phyloP scores from a whole-genome alignment of 257 asterid genomes.

The Nicotiana sylvestris region DNA sequence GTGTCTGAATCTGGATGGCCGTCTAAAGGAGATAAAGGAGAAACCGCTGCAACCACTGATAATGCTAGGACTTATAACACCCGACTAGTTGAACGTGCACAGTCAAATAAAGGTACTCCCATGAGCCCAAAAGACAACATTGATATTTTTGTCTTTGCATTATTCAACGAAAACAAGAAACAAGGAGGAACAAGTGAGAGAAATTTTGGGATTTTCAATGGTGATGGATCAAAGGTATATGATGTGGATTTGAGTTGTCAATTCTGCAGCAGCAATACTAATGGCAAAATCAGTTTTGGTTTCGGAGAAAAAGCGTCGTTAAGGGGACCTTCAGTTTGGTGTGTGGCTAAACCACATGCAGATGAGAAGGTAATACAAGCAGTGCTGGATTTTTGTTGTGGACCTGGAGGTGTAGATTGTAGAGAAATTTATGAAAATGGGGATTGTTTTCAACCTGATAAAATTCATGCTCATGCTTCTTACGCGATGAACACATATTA shows the following conservation, averaged over 20 bases:
- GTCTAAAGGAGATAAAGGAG: conserved; percentile 31
- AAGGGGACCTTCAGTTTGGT: conserved; percentile 64
- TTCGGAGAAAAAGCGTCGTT: conserved; percentile 32
- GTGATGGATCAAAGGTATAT: conserved; percentile 47
- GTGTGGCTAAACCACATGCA: conserved; percentile 63
- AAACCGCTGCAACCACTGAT: conserved; percentile 38
- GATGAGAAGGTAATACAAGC: conserved; percentile 50
- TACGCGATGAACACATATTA: conserved; percentile 60
- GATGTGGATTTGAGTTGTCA: conserved; percentile 51
- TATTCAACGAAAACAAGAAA: conserved; percentile 63
- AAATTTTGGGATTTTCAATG: conserved; percentile 49
- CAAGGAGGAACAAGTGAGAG: conserved; percentile 47
- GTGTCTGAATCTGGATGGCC: conserved; percentile 79
- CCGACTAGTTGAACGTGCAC: conserved; percentile 31
- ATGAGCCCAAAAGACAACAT: conserved; percentile 37
- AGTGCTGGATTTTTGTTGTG: conserved; percentile 49
- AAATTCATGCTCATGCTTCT: conserved; percentile 51
- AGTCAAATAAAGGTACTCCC: conserved; percentile 50
- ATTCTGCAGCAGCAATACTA: conserved; percentile 27
- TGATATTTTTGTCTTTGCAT: conserved; percentile 43
- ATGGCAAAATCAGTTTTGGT: conserved; percentile 14
- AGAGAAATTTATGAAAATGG: conserved; percentile 43
- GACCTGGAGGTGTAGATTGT: conserved; percentile 57
- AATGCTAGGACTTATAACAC: conserved; percentile 46
- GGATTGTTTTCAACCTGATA: conserved; percentile 36